Base-by-base conservation (phyloP, 768 basidiomycete species). In the Tylopilus intermedius region DNA sequence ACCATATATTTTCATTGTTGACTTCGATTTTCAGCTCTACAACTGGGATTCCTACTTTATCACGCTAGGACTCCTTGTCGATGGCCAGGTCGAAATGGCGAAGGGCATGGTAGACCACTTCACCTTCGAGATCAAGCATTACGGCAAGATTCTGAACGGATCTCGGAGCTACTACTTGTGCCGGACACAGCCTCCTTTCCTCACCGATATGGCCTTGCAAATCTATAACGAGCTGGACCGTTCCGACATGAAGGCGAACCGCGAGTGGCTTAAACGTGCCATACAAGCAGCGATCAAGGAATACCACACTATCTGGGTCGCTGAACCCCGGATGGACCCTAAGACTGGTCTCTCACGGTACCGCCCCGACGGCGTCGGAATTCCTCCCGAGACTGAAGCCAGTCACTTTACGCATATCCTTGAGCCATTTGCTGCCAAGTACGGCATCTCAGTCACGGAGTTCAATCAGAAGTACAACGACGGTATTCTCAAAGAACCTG, bases 91-190 rank as follows among this genome's bases (percentile, higher is more conserved):
- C 27, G 80, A 84, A 53, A 89, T 98, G 83, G 95, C 96, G 18
- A 92, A 94, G 71, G 91, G 93, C 62, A 93, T 98, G 84, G 94
- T 97, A 41, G 96, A 98, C 50, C 95, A 99, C 69, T 99, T 98
- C 74, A 89, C 96, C 65, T 99, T 98, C 67, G 93, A 98, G 76
- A 96, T 99, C 76, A 92, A 85, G 74, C 90, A 96, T 71, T 96
- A 96, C 67, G 89, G 90, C 75, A 94, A 95, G 73, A 94, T 94
- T 62, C 74, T 98, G 59, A 99, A 99, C 68, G 95, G 95, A 56
- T 94, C 88, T 70, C 87, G 95, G 62, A 90, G 89, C 67, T 87
- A 85, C 79, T 99, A 99, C 69, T 83, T 99, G 52, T 90, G 89
- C 68, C 88, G 95, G 56, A 89, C 93, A 11, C 95, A 99, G 67